Percentiles rank a stretch among this genome's conserved stretches.
These are phyloP conservation scores for Debaryomyces prosopidis DNA, from an alignment of 805 yeast species.

Conservation along the genomic window DNA sequence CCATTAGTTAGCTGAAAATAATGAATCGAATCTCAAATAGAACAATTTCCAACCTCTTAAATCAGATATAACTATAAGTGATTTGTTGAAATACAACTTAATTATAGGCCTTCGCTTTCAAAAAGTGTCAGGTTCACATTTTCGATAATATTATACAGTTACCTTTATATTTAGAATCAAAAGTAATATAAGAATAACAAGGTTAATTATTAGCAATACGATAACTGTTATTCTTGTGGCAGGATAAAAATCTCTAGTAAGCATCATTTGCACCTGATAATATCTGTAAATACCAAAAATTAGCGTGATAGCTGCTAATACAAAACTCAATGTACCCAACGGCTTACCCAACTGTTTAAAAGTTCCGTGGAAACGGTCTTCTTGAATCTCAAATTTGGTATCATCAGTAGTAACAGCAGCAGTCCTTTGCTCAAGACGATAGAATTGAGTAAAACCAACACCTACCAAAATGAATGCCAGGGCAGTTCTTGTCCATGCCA, in stretches of 20 bases:
- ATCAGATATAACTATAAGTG: no score
- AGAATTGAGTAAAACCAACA: conserved; percentile 24
- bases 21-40: no score
- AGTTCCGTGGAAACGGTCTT: conserved; percentile 1
- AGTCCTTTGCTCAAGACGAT: conserved; percentile 15
- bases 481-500: conserved; percentile 30
- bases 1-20: no score
- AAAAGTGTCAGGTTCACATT: no score
- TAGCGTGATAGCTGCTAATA: conserved; percentile 16
- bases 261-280: conserved; percentile 23
- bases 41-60: no score
- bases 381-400: background rate
- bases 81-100: no score
- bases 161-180: conserved; percentile 19
- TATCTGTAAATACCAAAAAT: conserved; percentile 24
- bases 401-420: conserved; percentile 3
- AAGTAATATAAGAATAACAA: conserved; percentile 18
- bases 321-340: conserved; percentile 15
- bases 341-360: conserved; percentile 16
- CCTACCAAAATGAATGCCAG: conserved; percentile 22
- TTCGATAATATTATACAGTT: background rate
- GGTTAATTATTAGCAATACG: conserved; percentile 16
- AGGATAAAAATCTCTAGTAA: conserved; percentile 22
- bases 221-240: conserved; percentile 20
- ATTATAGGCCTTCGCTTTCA: no score